Evolutionary conservation across 2,329 filamentous ascomycete species (phyloP).

Genomic region (Pseudohalonectria lignicola): DNA sequence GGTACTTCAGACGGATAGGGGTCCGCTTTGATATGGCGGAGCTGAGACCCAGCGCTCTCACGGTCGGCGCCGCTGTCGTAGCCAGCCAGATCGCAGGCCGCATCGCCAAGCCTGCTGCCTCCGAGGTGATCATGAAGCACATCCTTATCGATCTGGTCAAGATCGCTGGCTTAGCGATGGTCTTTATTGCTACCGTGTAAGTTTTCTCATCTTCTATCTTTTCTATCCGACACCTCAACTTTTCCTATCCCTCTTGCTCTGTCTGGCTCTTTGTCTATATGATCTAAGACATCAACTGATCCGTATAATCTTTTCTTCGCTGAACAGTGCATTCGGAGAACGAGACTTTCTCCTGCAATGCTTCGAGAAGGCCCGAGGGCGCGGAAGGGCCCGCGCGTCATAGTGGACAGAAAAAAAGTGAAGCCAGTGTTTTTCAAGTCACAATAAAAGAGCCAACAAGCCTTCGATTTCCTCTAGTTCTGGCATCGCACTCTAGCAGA

Average conservation of each 20-base stretch:
- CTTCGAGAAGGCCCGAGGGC: constrained; percentile 30
- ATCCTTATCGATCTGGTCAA: constrained; percentile 28
- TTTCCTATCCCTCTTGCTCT: too few relatives aligned
- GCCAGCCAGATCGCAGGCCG: constrained; percentile 23
- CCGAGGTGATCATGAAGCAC: not conserved
- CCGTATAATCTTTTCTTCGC: constrained; percentile 7
- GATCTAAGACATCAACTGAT: not conserved
- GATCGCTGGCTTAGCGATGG: constrained; percentile 35
- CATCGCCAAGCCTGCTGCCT: not conserved
- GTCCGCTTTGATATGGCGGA: constrained; percentile 26
- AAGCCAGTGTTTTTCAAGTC: too few relatives aligned
- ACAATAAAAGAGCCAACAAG: too few relatives aligned
- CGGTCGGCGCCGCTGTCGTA: constrained; percentile 30
- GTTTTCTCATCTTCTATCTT: constrained; percentile 21
- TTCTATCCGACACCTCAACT: not conserved
- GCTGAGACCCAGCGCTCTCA: constrained; percentile 31
- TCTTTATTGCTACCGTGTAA: constrained; percentile 48
- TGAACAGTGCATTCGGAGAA: constrained; percentile 39
- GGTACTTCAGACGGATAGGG: constrained; percentile 44
- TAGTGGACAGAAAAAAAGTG: too few relatives aligned
- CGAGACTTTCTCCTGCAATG: constrained; percentile 40
- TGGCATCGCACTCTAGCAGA: too few relatives aligned
- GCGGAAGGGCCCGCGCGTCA: too few relatives aligned
- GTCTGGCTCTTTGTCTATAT: constrained; percentile 3
- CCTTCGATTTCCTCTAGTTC: too few relatives aligned